Percentiles rank a stretch among this genome's conserved stretches.
phyloP scores from a whole-genome alignment of 352 stramenopile genomes.

The Phytopythium delawarense region DNA sequence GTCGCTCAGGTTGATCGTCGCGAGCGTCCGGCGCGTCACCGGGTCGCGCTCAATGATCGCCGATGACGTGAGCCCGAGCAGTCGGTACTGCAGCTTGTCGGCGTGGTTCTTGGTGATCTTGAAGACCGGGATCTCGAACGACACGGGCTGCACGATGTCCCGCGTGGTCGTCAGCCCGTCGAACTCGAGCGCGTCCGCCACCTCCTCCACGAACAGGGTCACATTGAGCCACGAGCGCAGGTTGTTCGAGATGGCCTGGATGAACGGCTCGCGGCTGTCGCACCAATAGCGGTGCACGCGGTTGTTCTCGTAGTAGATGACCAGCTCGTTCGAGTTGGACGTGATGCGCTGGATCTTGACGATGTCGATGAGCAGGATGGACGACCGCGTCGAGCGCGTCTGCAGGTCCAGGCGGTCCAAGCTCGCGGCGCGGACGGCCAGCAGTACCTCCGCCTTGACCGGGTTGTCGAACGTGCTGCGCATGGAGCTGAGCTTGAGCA shows the following conservation, averaged over 20 bases:
- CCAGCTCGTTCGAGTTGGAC: conserved; percentile 77
- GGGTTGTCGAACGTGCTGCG: conserved; percentile 57
- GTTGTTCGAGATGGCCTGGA: conserved; percentile 85
- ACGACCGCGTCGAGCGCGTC: conserved; percentile 65
- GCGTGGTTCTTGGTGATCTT: conserved; percentile 83
- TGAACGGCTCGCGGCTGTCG: conserved; percentile 83
- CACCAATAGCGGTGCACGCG: conserved; percentile 86
- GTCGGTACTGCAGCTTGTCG: conserved; percentile 65
- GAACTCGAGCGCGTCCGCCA: conserved; percentile 81
- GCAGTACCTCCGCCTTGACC: conserved; percentile 65
- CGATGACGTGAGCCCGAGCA: conserved; percentile 65
- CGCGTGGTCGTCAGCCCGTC: conserved; percentile 71
- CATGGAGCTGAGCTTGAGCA: conserved; percentile 84
- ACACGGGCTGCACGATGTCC: conserved; percentile 75
- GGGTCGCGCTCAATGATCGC: conserved; percentile 75
- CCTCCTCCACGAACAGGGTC: conserved; percentile 79
- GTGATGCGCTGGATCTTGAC: conserved; percentile 86
- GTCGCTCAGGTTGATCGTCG: conserved; percentile 63
- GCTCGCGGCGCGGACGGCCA: conserved; percentile 74
- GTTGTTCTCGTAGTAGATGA: conserved; percentile 86
- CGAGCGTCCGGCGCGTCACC: conserved; percentile 61
- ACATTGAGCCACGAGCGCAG: conserved; percentile 81
- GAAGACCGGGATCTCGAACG: conserved; percentile 81
- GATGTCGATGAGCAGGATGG: conserved; percentile 83
- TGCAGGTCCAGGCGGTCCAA: conserved; percentile 70